These are phyloP conservation scores for Claviceps monticola DNA, from an alignment of 2,329 filamentous ascomycete genomes.

Conservation along the genomic window DNA sequence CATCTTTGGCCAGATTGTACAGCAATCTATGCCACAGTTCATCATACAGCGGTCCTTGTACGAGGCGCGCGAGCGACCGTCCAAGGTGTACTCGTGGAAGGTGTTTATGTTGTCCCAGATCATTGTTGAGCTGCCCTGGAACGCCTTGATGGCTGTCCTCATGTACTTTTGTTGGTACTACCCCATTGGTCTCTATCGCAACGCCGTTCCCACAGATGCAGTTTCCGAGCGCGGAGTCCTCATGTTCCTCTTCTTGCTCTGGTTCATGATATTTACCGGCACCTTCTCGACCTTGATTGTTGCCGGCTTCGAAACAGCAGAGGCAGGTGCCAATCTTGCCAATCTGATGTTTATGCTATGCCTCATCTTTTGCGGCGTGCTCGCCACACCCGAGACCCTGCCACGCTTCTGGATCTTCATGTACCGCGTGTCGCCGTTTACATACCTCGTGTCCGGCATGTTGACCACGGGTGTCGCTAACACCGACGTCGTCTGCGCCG, in stretches of 20 bases:
- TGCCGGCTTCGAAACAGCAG: slow-evolving; percentile 59
- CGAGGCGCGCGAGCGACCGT: slow-evolving; percentile 72
- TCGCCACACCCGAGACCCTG: slow-evolving; percentile 47
- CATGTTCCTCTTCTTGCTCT: slow-evolving; percentile 63
- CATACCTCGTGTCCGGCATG: slow-evolving; percentile 65
- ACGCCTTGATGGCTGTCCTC: slow-evolving; percentile 59
- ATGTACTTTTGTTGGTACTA: slow-evolving; percentile 80
- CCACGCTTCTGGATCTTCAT: slow-evolving; percentile 75
- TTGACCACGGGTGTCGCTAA: slow-evolving; percentile 57
- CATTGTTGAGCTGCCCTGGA: slow-evolving; percentile 75
- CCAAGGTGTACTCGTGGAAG: slow-evolving; percentile 75
- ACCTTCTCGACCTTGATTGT: slow-evolving; percentile 73
- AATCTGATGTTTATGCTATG: slow-evolving; percentile 61
- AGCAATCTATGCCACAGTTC: slow-evolving; percentile 78
- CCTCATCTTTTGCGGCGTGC: slow-evolving; percentile 63
- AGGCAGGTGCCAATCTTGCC: slow-evolving; percentile 62
- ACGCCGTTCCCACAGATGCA: slow-evolving; percentile 47
- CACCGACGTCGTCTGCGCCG: slow-evolving; percentile 48
- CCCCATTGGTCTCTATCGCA: slow-evolving; percentile 62
- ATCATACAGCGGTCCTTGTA: slow-evolving; percentile 70
- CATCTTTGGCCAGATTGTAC: slow-evolving; percentile 65
- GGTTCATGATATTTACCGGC: slow-evolving; percentile 67
- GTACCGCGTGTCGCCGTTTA: slow-evolving; percentile 67
- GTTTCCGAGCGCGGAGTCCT: slow-evolving; percentile 58
- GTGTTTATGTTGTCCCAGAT: slow-evolving; percentile 76